Evolutionary conservation across 73 alveolate genomes (phyloP).

Genomic region (Halteria grandinella): DNA sequence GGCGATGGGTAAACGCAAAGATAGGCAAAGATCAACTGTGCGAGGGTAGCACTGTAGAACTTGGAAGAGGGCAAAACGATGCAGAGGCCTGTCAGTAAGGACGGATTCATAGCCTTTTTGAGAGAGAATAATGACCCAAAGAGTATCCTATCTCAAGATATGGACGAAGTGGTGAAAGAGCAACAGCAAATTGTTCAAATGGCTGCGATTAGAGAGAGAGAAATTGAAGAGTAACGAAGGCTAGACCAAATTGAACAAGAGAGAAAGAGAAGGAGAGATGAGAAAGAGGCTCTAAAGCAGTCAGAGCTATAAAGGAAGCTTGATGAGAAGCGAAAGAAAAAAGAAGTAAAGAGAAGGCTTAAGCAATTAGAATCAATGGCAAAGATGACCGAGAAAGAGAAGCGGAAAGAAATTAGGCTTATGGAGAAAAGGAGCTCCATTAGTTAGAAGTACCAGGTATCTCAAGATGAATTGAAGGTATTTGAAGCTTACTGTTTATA

Average conservation of each 20-base stretch:
- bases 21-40: slow-evolving; percentile 38
- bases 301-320: background rate
- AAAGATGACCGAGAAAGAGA: slow-evolving; percentile 28
- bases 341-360: slow-evolving; percentile 19
- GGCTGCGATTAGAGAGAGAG: background rate
- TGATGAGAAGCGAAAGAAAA: slow-evolving; percentile 26
- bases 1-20: slow-evolving; percentile 37
- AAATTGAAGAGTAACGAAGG: slow-evolving; percentile 2
- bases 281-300: slow-evolving; percentile 1
- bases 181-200: background rate
- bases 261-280: slow-evolving; percentile 22
- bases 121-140: slow-evolving; percentile 14
- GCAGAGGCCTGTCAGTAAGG: slow-evolving; percentile 27
- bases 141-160: slow-evolving; percentile 12
- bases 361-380: slow-evolving; percentile 5
- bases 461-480: slow-evolving; percentile 18
- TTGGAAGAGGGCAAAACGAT: slow-evolving; percentile 13
- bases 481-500: slow-evolving; percentile 26
- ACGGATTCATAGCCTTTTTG: slow-evolving; percentile 28
- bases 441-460: slow-evolving; percentile 5
- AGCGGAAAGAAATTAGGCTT: background rate
- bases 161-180: background rate
- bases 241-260: slow-evolving; percentile 14
- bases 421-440: slow-evolving; percentile 4
- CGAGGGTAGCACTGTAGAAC: slow-evolving; percentile 24